Evolutionary conservation across 108 stramenopile species (phyloP), one percentile per base, ranked within the genome.

Genomic region (Asterionellopsis glacialis): DNA sequence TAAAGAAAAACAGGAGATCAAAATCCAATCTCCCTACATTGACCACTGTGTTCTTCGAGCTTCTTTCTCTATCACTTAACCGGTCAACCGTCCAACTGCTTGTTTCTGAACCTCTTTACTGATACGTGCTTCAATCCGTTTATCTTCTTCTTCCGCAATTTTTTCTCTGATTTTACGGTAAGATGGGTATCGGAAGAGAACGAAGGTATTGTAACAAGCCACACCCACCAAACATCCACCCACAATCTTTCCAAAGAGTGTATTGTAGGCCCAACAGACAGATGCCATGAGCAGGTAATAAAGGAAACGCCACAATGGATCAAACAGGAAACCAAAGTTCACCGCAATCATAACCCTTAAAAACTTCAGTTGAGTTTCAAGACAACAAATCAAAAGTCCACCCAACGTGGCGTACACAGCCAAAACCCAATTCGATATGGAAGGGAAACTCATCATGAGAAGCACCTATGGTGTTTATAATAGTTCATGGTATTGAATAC

Each of bases 301-400:
- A 19, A 89, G 22, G 21, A 93, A 83, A 28, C 91, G 55, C 62
- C 85, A 77, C 10, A 80, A 18, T 0, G 85, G 79, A 57, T 74
- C 76, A 81, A 86, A 93, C 39, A 93, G 56, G 60, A 93, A 93
- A 26, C 91, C 91, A 67, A 90, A 93, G 65, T 90, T 93, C 15
- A 81, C 80, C 11, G 91, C 88, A 61, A 93, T 88, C 54, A 83
- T 72, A 14, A 84, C 88, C 33, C 91, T 79, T 24, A 93, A 59
- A 70, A 92, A 88, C 63, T 92, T 92, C 16, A 92, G 76, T 63
- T 92, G 91, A 4, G 91, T 92, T 72, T 93, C 91, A 41, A 93
- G 64, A 55, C 87, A 88, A 69, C 91, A 93, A 63, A 93, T 81
- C 41, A 93, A 71, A 1, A 82, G 11, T 14, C 85, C 83, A 51